Conservation (phyloP, 345 rosid genomes). For the Eucalyptus regnans region DNA sequence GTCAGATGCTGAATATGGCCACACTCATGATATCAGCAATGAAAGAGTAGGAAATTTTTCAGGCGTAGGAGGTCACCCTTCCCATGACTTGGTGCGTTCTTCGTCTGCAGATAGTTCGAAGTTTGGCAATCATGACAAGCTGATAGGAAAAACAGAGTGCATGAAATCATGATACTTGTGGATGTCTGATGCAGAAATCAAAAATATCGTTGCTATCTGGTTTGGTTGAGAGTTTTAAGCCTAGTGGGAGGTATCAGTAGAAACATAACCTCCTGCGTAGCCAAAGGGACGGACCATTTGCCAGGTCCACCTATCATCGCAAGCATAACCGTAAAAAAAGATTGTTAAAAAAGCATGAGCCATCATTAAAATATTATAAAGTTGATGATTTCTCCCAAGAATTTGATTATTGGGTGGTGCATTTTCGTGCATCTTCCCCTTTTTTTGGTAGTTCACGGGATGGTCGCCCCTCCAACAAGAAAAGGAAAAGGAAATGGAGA, state of each 20-base stretch:
- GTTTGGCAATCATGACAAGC: background rate
- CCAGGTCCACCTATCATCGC: background rate
- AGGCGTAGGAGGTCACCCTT: background rate
- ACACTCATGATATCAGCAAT: background rate
- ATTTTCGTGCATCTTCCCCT: background rate
- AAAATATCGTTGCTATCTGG: background rate
- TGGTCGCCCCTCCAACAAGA: background rate
- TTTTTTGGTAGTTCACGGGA: background rate
- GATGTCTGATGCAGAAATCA: background rate
- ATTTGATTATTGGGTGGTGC: background rate
- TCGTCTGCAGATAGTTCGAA: background rate
- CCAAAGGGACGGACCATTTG: background rate
- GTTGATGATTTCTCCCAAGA: background rate
- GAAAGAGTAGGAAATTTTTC: background rate
- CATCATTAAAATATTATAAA: constrained; percentile 1
- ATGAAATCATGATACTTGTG: background rate
- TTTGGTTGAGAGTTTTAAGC: background rate
- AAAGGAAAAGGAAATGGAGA: background rate
- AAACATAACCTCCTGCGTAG: background rate
- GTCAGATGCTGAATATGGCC: background rate
- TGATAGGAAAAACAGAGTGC: background rate
- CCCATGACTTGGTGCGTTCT: background rate
- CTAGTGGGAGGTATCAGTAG: background rate
- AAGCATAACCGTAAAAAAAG: background rate
- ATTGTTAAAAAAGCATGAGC: background rate